These are phyloP conservation scores for Phialophora chinensis DNA, from an alignment of 2,329 filamentous ascomycete genomes.

Conservation along the genomic window DNA sequence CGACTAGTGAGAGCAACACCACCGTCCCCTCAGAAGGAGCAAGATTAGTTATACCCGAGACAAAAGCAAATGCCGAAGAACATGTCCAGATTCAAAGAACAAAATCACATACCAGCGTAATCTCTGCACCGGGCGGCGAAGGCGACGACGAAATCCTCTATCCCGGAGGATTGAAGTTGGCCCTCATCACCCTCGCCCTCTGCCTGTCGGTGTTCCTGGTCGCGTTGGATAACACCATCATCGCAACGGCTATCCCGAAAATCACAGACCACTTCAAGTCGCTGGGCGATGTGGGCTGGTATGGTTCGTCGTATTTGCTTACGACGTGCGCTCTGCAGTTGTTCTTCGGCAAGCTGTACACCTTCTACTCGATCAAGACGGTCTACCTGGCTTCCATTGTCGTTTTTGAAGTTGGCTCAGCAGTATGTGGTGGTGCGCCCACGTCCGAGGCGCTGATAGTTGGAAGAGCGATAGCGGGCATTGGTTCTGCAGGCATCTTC, in stretches of 20 bases:
- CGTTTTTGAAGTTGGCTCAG: conserved; percentile 54
- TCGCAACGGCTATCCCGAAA: conserved; percentile 40
- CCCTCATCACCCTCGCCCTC: conserved; percentile 46
- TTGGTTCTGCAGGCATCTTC: conserved; percentile 43
- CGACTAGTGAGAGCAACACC: neutral
- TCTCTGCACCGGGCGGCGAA: conserved; percentile 40
- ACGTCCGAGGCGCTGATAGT: conserved; percentile 44
- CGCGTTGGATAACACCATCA: conserved; percentile 48
- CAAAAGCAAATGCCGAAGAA: neutral
- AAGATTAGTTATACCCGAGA: neutral
- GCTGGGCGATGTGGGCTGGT: conserved; percentile 40
- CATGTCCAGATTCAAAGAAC: conserved; percentile 29
- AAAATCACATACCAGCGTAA: conserved; percentile 6
- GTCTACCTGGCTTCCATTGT: conserved; percentile 49
- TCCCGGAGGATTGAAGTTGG: conserved; percentile 43
- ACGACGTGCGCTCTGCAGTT: conserved; percentile 40
- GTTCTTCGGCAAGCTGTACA: conserved; percentile 49
- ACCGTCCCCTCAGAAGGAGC: conserved; percentile 2
- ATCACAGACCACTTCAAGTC: conserved; percentile 41
- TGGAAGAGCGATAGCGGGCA: conserved; percentile 45
- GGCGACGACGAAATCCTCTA: conserved; percentile 48
- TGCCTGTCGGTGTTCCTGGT: conserved; percentile 50
- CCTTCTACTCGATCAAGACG: conserved; percentile 54
- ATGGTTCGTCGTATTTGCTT: conserved; percentile 40
- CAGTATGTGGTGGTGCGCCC: conserved; percentile 49